A percentile compares a stretch with the other conserved stretches of the same genome.
Conservation (phyloP, 202 grass and related monocot species). For the Miscanthus sacchariflorus region DNA sequence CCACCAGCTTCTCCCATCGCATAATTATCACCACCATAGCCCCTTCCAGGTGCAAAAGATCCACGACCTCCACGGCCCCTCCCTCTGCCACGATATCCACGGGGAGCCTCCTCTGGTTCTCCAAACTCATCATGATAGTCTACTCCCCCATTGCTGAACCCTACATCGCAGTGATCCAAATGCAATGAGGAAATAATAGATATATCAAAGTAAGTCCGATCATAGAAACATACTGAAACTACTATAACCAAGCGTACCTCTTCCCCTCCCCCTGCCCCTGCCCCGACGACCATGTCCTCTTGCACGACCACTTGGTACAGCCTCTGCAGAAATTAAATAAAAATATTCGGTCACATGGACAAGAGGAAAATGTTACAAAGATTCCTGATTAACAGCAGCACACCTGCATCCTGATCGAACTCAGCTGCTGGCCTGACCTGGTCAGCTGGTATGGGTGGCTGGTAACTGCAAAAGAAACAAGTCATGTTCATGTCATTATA, state of each 20-base stretch:
- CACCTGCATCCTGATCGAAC: slow-evolving; percentile 60
- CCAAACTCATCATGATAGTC: slow-evolving; percentile 62
- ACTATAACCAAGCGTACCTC: slow-evolving; percentile 55
- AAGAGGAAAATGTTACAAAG: slow-evolving; percentile 10
- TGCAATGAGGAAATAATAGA: slow-evolving; percentile 20
- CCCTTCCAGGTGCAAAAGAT: slow-evolving; percentile 61
- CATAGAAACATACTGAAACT: slow-evolving; percentile 28
- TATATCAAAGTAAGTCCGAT: slow-evolving; percentile 1
- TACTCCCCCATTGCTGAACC: slow-evolving; percentile 58
- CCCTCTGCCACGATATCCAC: slow-evolving; percentile 61
- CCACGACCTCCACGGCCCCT: slow-evolving; percentile 66
- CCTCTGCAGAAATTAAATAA: slow-evolving; percentile 42
- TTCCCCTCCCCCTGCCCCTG: slow-evolving; percentile 50
- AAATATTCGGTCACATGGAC: background rate
- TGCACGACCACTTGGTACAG: slow-evolving; percentile 58
- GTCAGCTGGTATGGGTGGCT: slow-evolving; percentile 78
- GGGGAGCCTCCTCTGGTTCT: slow-evolving; percentile 54
- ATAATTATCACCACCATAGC: slow-evolving; percentile 59
- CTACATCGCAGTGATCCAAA: slow-evolving; percentile 48
- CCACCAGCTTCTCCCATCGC: slow-evolving; percentile 59
- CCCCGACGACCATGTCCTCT: slow-evolving; percentile 68
- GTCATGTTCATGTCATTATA: background rate
- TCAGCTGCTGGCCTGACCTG: slow-evolving; percentile 74
- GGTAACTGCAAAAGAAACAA: slow-evolving; percentile 64
- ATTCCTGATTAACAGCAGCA: slow-evolving; percentile 1